Evolutionary conservation across 2,329 filamentous ascomycete species (phyloP).

Genomic region (Fusarium nurragi): DNA sequence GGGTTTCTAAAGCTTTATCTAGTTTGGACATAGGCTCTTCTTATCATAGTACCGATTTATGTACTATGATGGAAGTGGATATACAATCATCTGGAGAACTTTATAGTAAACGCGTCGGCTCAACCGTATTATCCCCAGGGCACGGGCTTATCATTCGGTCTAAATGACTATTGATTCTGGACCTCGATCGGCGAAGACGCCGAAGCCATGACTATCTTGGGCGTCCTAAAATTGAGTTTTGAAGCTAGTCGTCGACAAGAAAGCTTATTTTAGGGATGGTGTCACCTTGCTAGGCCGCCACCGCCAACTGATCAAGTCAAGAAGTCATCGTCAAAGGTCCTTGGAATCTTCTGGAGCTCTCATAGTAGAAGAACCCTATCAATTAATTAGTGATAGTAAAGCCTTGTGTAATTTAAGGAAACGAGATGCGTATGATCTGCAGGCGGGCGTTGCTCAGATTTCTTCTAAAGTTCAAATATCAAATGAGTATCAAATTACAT

Average conservation of each 20-base stretch:
- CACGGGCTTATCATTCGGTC: no score
- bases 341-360: background rate
- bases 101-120: no score
- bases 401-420: no score
- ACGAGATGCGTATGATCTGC: background rate
- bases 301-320: background rate
- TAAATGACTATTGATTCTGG: background rate
- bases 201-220: background rate
- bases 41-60: no score
- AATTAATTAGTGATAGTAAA: no score
- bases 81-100: no score
- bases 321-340: background rate
- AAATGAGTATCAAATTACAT: slow-evolving; percentile 1
- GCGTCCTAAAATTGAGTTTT: background rate
- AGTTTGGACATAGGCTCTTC: background rate
- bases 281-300: background rate
- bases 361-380: background rate
- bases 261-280: background rate
- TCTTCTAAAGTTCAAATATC: background rate
- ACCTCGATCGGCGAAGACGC: background rate
- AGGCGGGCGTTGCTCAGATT: background rate
- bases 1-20: no score
- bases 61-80: background rate
- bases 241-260: background rate
- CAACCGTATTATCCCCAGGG: no score